phyloP scores from a whole-genome alignment of 352 stramenopile species.

The Pythium plurisporium region DNA sequence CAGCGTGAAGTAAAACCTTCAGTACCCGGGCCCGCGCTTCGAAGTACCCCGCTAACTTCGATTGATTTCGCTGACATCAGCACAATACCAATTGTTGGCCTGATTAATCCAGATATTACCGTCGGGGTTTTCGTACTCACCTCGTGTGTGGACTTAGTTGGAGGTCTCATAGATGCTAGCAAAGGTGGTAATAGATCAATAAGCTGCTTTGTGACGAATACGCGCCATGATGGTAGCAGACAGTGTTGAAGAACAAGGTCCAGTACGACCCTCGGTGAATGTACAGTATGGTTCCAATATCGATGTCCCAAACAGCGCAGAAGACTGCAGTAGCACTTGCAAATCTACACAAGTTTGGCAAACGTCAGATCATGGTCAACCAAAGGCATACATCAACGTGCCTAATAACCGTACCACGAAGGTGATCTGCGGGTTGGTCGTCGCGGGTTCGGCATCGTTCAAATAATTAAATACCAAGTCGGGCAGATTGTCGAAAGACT shows the following conservation, averaged over 20 bases:
- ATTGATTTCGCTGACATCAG: conserved; percentile 1
- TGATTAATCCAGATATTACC: too few relatives aligned
- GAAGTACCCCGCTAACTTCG: conserved; percentile 63
- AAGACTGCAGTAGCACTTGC: conserved; percentile 75
- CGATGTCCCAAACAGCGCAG: conserved; percentile 69
- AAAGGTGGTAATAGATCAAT: conserved; percentile 67
- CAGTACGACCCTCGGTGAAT: conserved; percentile 58
- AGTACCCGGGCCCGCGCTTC: conserved; percentile 48
- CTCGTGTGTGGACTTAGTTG: conserved; percentile 42
- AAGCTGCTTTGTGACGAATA: conserved; percentile 80
- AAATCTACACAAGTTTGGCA: conserved; percentile 37
- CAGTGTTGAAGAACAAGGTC: conserved; percentile 72
- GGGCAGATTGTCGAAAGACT: conserved; percentile 85
- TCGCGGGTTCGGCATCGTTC: conserved; percentile 56
- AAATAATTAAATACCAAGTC: conserved; percentile 84
- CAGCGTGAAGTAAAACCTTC: conserved; percentile 49
- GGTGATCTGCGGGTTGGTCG: conserved; percentile 64
- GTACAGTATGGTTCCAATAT: conserved; percentile 82
- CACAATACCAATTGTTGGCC: background rate
- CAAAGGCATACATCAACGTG: background rate
- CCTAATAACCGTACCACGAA: conserved; percentile 66
- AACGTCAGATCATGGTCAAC: too few relatives aligned
- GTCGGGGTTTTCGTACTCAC: conserved; percentile 15
- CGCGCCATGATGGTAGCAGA: conserved; percentile 51
- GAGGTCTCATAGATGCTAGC: conserved; percentile 62